A percentile compares a stretch with the other conserved stretches of the same genome.
Evolutionary conservation across 306 rosid genomes (phyloP).

Genomic region (Cucurbita maxima): DNA sequence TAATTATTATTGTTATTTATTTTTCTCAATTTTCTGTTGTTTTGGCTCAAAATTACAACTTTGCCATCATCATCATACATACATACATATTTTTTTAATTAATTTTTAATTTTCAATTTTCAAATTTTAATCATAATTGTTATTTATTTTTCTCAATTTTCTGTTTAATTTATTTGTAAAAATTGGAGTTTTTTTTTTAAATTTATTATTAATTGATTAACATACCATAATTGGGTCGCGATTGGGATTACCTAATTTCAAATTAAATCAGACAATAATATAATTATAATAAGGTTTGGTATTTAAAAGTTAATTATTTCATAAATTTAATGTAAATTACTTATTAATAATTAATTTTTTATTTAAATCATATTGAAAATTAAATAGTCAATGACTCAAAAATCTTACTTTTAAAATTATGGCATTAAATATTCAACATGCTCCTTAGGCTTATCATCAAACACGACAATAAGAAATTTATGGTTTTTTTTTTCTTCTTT

Average conservation of each 20-base stretch:
- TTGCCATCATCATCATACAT: too few relatives aligned
- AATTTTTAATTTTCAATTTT: not conserved
- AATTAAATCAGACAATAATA: not conserved
- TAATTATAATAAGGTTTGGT: not conserved
- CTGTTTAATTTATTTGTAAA: not conserved
- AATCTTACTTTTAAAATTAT: not conserved
- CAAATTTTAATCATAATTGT: not conserved
- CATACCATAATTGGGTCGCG: not conserved
- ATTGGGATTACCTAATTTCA: not conserved
- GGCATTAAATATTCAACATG: not conserved
- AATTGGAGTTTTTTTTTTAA: too few relatives aligned
- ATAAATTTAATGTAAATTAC: not conserved
- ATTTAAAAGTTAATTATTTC: not conserved
- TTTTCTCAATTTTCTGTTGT: not conserved
- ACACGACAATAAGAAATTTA: not conserved
- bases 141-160: not conserved
- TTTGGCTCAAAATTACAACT: not conserved
- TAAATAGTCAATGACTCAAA: not conserved
- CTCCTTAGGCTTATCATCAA: not conserved
- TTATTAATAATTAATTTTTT: not conserved
- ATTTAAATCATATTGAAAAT: not conserved
- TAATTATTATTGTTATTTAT: too few relatives aligned
- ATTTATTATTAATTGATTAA: not conserved
- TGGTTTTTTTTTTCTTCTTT: too few relatives aligned
- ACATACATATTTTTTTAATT: too few relatives aligned